A percentile compares a stretch with the other conserved stretches of the same genome.
Conservation (phyloP, 768 basidiomycete species). For the Collybiopsis confluens region DNA sequence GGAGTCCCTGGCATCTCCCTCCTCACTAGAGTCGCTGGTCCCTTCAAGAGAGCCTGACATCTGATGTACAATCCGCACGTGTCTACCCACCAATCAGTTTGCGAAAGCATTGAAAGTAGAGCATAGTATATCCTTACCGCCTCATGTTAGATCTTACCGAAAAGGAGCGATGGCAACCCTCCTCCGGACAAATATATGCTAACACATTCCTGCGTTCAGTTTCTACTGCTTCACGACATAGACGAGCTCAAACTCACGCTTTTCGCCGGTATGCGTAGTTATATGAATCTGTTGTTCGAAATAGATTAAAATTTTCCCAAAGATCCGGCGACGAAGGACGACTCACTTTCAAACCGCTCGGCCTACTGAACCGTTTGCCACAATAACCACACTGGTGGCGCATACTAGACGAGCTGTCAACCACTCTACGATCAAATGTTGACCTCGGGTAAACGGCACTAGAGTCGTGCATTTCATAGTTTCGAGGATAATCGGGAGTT, state of each 20-base stretch:
- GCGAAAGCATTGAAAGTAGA: too few species aligned
- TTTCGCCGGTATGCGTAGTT: constrained; percentile 60
- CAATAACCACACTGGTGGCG: constrained; percentile 55
- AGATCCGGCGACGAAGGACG: too few species aligned
- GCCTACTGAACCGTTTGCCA: constrained; percentile 54
- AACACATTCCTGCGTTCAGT: constrained; percentile 14
- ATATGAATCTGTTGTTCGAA: constrained; percentile 43
- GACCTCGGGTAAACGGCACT: background rate
- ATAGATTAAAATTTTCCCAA: too few species aligned
- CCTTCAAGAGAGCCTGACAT: background rate
- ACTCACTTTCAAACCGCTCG: constrained; percentile 52
- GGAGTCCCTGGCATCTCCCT: constrained; percentile 6
- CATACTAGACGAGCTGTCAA: constrained; percentile 15
- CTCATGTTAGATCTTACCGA: constrained; percentile 71
- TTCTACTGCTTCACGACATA: constrained; percentile 9
- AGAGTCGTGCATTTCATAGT: background rate
- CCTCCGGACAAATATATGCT: constrained; percentile 60
- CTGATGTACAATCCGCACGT: constrained; percentile 50
- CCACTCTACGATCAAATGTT: background rate
- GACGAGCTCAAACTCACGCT: constrained; percentile 40
- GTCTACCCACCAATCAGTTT: constrained; percentile 14
- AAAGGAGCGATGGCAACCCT: constrained; percentile 62
- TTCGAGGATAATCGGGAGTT: background rate
- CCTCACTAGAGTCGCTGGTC: constrained; percentile 10
- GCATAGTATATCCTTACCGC: constrained; percentile 21